A percentile compares a stretch with the other conserved stretches of the same genome.
Evolutionary conservation across 2,329 filamentous ascomycete genomes (phyloP).

Genomic region (Fusarium piperis): DNA sequence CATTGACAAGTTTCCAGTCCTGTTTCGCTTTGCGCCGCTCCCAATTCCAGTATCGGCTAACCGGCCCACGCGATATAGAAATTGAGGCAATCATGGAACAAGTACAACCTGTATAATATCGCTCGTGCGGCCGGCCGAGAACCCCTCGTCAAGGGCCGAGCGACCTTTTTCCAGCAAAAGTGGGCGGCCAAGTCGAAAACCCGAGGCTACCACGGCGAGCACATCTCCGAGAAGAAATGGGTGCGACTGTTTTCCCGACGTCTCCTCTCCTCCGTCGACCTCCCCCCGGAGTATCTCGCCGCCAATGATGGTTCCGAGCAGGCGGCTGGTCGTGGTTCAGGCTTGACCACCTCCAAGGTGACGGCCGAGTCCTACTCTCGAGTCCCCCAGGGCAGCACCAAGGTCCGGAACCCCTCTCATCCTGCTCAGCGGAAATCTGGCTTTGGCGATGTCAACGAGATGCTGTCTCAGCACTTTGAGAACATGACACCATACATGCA

Average conservation of each 20-base stretch:
- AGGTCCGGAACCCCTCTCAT: slow-evolving; percentile 29
- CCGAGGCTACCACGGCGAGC: slow-evolving; percentile 92
- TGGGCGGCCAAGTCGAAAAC: slow-evolving; percentile 88
- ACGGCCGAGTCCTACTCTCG: slow-evolving; percentile 49
- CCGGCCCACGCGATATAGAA: slow-evolving; percentile 65
- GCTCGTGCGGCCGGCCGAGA: slow-evolving; percentile 50
- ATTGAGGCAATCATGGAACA: slow-evolving; percentile 96
- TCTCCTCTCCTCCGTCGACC: slow-evolving; percentile 83
- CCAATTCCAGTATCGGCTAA: slow-evolving; percentile 29
- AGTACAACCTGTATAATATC: slow-evolving; percentile 95
- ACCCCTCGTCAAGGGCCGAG: slow-evolving; percentile 44
- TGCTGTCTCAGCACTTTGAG: slow-evolving; percentile 47
- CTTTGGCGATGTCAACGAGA: slow-evolving; percentile 47
- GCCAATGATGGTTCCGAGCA: slow-evolving; percentile 82
- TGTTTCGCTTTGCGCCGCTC: not conserved
- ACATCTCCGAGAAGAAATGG: slow-evolving; percentile 94
- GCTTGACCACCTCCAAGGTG: slow-evolving; percentile 55
- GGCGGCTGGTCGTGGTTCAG: slow-evolving; percentile 85
- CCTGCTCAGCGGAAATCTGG: slow-evolving; percentile 35
- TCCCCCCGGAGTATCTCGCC: slow-evolving; percentile 84
- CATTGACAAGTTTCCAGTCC: slow-evolving; percentile 1
- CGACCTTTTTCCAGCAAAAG: slow-evolving; percentile 98
- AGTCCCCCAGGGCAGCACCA: slow-evolving; percentile 36
- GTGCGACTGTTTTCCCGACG: slow-evolving; percentile 88
- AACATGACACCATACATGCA: slow-evolving; percentile 87